Evolutionary conservation across 1,139 yeast genomes (phyloP), one percentile per base, ranked within the genome.

Genomic region (Suhomyces bolitotheri): DNA sequence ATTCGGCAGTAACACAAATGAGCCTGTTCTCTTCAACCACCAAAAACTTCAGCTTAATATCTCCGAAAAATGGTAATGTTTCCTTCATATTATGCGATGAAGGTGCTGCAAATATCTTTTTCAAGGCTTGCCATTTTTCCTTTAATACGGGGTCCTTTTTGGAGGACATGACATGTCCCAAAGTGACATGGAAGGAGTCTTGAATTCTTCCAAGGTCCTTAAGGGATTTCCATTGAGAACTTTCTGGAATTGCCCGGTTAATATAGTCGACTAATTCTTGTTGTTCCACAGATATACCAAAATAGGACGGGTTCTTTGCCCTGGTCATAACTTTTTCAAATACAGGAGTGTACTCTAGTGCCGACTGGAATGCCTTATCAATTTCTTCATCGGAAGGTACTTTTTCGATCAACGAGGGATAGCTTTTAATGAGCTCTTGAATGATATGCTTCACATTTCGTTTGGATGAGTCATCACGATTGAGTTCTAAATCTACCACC

Each of bases 161-260:
- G 9, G 60, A 48, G 7, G 62, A 56, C 11, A 55, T 50, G 0
- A 54, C 45, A 54, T 92, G 97, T 0, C 80, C 76, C 28, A 90
- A 56, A 0, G 98, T 92, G 1, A 90, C 77, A 54, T 92, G 98
- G 50, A 88, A 84, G 23, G 68, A 71, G 0, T 53, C 36, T 49
- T 83, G 50, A 87, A 84, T 25, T 67, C 71, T 0, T 53, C 36
- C 48, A 82, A 89, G 1, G 82, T 57, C 24, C 80, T 61, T 3
- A 22, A 67, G 43, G 5, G 35, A 19, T 7, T 37, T 26, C 66
- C 69, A 83, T 33, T 44, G 50, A 14, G 33, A 44, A 31, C 56
- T 47, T 27, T 44, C 39, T 7, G 22, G 27, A 7, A 55, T 33
- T 3, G 34, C 14, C 0, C 21, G n/a, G 1, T 54, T 40, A 7